phyloP scores from a whole-genome alignment of 2,329 filamentous ascomycete genomes.

The Penicillium sp. region DNA sequence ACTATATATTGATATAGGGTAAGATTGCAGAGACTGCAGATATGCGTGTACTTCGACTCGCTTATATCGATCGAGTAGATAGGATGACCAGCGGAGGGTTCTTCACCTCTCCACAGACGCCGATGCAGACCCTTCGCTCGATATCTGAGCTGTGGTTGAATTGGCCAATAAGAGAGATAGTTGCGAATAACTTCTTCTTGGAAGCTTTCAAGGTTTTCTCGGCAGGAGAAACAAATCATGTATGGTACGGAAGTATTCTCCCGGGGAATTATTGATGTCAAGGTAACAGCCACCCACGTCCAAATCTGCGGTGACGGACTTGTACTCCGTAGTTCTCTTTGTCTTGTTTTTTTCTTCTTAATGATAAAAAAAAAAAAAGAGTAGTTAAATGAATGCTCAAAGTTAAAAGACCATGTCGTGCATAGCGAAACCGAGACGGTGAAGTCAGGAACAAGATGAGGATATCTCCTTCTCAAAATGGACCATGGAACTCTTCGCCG shows the following conservation, averaged over 20 bases:
- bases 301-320: background rate
- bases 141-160: constrained; percentile 8
- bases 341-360: too few relatives aligned
- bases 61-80: background rate
- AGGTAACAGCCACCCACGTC: background rate
- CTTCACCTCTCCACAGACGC: background rate
- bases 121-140: background rate
- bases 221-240: background rate
- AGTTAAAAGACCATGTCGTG: background rate
- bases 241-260: constrained; percentile 13
- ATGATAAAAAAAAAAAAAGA: background rate
- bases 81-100: background rate
- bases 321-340: background rate
- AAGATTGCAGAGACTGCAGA: background rate
- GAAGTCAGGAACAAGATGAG: background rate
- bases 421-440: background rate
- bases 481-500: constrained; percentile 10
- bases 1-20: background rate
- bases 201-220: background rate
- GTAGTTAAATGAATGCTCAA: background rate
- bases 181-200: background rate
- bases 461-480: background rate
- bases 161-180: background rate
- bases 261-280: background rate
- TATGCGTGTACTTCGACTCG: too few relatives aligned